These are phyloP conservation scores for Wickerhamiella musiphila DNA, from an alignment of 805 yeast genomes.

Conservation along the genomic window DNA sequence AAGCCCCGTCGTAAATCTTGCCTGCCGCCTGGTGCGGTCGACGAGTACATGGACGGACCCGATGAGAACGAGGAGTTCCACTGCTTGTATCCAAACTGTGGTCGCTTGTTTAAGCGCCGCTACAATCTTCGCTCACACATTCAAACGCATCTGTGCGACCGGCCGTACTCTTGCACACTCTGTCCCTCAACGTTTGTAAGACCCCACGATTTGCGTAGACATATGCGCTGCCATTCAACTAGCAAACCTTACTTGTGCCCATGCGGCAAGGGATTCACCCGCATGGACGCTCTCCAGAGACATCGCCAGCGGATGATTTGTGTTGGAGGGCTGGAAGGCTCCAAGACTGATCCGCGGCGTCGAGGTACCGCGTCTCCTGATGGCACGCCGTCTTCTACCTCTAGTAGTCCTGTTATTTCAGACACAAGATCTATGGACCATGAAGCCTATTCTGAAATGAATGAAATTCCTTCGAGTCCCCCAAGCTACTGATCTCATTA, in stretches of 20 bases:
- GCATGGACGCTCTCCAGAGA: slow-evolving; percentile 74
- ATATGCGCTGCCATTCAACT: slow-evolving; percentile 68
- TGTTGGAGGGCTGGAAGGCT: slow-evolving; percentile 49
- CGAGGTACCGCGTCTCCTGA: too few relatives aligned
- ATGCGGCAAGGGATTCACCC: slow-evolving; percentile 86
- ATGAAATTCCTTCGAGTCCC: too few relatives aligned
- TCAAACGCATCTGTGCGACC: slow-evolving; percentile 87
- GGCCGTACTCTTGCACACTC: slow-evolving; percentile 66
- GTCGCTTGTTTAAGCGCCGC: slow-evolving; percentile 68
- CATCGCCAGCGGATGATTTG: slow-evolving; percentile 72
- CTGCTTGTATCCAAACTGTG: slow-evolving; percentile 64
- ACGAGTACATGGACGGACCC: slow-evolving; percentile 67
- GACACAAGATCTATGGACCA: too few relatives aligned
- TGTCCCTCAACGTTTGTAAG: slow-evolving; percentile 84
- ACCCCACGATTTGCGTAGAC: slow-evolving; percentile 86
- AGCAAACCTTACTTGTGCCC: slow-evolving; percentile 53
- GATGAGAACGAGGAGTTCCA: slow-evolving; percentile 50
- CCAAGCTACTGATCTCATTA: too few relatives aligned
- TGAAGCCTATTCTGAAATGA: too few relatives aligned
- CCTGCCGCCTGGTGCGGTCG: slow-evolving; percentile 79
- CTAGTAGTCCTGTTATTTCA: too few relatives aligned
- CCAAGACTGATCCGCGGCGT: too few relatives aligned
- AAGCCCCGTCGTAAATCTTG: slow-evolving; percentile 33
- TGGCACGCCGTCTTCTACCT: too few relatives aligned
- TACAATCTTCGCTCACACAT: slow-evolving; percentile 91